These are phyloP conservation scores for Paratinospora sagittata DNA, from an alignment of 164 flowering plant genomes.

Conservation along the genomic window DNA sequence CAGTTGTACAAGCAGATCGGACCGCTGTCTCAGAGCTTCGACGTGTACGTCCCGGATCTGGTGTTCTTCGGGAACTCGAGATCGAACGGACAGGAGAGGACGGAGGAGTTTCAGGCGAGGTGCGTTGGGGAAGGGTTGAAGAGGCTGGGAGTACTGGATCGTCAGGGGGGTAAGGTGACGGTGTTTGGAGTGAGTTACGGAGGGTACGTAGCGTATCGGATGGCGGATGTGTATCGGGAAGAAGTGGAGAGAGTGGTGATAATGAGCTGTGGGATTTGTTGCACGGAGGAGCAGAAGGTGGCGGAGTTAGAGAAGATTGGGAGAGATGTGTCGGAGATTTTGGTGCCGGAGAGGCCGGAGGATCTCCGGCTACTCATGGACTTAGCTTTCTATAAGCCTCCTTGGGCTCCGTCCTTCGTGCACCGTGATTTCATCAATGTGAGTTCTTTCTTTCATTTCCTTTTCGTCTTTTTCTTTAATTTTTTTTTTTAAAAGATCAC, in stretches of 20 bases:
- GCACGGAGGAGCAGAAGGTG: conserved; percentile 25
- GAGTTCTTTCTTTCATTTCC: conserved; percentile 15
- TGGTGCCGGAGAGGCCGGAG: conserved; percentile 29
- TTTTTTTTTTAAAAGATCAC: no score
- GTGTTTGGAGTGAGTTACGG: conserved; percentile 27
- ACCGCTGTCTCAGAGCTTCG: conserved; percentile 25
- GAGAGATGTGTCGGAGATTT: conserved; percentile 22
- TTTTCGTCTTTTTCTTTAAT: background rate
- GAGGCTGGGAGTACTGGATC: conserved; percentile 40
- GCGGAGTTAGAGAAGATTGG: conserved; percentile 22
- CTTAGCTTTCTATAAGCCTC: conserved; percentile 13
- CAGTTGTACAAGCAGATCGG: conserved; percentile 32
- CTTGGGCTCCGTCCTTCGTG: conserved; percentile 35
- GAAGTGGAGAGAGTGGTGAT: conserved; percentile 42
- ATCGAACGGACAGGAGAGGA: conserved; percentile 22
- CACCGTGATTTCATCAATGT: conserved; percentile 38
- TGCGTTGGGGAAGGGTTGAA: conserved; percentile 36
- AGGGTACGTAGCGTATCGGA: conserved; percentile 38
- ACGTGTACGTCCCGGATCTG: conserved; percentile 43
- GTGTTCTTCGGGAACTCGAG: conserved; percentile 44
- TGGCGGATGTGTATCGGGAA: conserved; percentile 39
- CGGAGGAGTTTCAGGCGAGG: conserved; percentile 36
- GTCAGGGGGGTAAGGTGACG: conserved; percentile 13
- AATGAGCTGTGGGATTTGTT: conserved; percentile 37
- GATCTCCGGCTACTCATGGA: conserved; percentile 28